Evolutionary conservation across 768 basidiomycete species (phyloP).

Genomic region (Fomitopsis serialis): DNA sequence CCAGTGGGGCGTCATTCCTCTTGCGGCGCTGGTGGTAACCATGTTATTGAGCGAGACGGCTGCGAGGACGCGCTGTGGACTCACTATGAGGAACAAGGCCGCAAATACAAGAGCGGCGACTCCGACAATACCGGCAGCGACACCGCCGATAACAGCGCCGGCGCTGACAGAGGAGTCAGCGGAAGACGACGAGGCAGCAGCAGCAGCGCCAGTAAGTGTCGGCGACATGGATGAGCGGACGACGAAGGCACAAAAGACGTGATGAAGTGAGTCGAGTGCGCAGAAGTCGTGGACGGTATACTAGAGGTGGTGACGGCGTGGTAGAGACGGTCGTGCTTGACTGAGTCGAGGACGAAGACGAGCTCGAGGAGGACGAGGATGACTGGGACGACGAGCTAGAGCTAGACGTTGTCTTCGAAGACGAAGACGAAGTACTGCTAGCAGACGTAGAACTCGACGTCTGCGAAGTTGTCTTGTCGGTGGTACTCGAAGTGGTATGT

Average conservation of each 20-base stretch:
- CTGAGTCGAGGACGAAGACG: neutral
- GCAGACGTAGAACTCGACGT: constrained; percentile 1
- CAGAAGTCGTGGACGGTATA: neutral
- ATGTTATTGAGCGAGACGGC: neutral
- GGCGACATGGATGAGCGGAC: constrained; percentile 1
- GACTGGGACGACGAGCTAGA: constrained; percentile 1
- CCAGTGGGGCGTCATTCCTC: constrained; percentile 27
- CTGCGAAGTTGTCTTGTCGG: neutral
- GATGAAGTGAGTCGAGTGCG: neutral
- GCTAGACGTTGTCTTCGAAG: constrained; percentile 1
- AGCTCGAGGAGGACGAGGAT: neutral
- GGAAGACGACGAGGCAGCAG: constrained; percentile 5
- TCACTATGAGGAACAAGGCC: constrained; percentile 30
- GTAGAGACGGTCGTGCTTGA: neutral
- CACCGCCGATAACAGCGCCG: constrained; percentile 28
- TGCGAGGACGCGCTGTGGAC: constrained; percentile 10
- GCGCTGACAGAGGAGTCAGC: constrained; percentile 10
- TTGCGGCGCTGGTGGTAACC: constrained; percentile 21
- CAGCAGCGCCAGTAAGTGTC: constrained; percentile 1
- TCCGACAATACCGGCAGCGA: constrained; percentile 30
- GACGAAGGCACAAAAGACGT: neutral
- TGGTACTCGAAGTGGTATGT: neutral
- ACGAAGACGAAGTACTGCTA: constrained; percentile 4
- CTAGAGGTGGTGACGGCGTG: neutral
- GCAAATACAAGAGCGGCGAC: constrained; percentile 25